These are phyloP conservation scores for Cercophora scortea DNA, from an alignment of 495 filamentous ascomycete genomes.

Conservation along the genomic window DNA sequence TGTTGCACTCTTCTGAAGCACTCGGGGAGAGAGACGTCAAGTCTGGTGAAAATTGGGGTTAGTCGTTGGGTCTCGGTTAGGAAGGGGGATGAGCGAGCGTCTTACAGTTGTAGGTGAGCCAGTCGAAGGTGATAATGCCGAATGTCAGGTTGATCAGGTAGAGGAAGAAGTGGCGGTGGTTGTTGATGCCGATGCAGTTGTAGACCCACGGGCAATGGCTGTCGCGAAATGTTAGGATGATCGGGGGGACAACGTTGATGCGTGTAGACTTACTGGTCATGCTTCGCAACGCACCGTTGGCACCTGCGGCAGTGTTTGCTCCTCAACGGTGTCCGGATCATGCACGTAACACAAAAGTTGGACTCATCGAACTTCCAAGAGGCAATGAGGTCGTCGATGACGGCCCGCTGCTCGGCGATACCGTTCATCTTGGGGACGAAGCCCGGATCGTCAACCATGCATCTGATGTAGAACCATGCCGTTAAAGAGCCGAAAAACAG, in stretches of 20 bases:
- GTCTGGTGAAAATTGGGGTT: constrained; percentile 12
- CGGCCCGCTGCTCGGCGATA: constrained; percentile 75
- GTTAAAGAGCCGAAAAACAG: constrained; percentile 54
- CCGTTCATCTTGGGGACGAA: constrained; percentile 90
- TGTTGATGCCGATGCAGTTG: constrained; percentile 91
- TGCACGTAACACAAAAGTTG: constrained; percentile 89
- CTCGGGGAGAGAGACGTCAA: constrained; percentile 21
- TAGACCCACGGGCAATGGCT: constrained; percentile 98
- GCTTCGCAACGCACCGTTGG: constrained; percentile 85
- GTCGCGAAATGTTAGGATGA: constrained; percentile 31
- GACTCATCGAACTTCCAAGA: constrained; percentile 86
- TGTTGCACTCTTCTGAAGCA: constrained; percentile 52
- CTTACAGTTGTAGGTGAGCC: constrained; percentile 34
- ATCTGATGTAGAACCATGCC: constrained; percentile 75
- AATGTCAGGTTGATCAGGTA: constrained; percentile 72
- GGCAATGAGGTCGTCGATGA: constrained; percentile 75
- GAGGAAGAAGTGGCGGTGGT: constrained; percentile 88
- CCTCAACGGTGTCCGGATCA: constrained; percentile 82
- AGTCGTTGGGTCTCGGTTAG: not conserved
- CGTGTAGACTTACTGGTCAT: constrained; percentile 73
- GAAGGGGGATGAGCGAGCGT: constrained; percentile 7
- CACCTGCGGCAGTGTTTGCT: constrained; percentile 95
- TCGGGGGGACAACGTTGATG: not conserved
- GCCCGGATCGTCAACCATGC: constrained; percentile 84
- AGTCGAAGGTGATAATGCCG: constrained; percentile 59